phyloP scores from a whole-genome alignment of 1,139 yeast genomes.

The Trichomonascaceae sp. region DNA sequence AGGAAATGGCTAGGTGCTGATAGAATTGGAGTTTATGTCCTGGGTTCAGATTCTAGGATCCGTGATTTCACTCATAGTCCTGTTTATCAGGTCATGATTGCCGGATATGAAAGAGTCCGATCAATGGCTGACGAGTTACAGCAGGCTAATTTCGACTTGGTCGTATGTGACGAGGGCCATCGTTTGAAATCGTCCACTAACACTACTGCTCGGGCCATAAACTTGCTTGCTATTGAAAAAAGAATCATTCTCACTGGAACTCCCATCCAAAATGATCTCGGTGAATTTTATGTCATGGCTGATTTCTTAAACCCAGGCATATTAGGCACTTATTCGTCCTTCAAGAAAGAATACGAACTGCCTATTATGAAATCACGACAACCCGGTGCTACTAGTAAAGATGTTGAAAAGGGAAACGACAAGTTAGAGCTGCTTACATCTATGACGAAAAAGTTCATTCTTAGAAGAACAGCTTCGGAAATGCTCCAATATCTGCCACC shows the following conservation, averaged over 20 bases:
- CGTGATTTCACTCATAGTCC: slow-evolving; percentile 56
- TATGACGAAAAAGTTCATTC: slow-evolving; percentile 58
- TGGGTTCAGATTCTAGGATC: slow-evolving; percentile 35
- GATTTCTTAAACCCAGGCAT: slow-evolving; percentile 83
- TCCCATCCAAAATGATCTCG: slow-evolving; percentile 88
- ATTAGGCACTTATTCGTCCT: slow-evolving; percentile 56
- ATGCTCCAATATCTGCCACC: slow-evolving; percentile 65
- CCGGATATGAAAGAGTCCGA: slow-evolving; percentile 81
- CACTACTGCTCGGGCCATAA: slow-evolving; percentile 61
- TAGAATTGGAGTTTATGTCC: slow-evolving; percentile 40
- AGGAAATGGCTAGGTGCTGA: slow-evolving; percentile 79
- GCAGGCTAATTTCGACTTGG: slow-evolving; percentile 53
- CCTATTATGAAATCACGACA: slow-evolving; percentile 78
- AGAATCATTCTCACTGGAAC: slow-evolving; percentile 80
- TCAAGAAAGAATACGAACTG: slow-evolving; percentile 58
- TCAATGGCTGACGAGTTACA: slow-evolving; percentile 50
- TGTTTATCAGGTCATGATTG: slow-evolving; percentile 74
- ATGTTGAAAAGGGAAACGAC: slow-evolving; percentile 51
- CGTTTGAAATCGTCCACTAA: slow-evolving; percentile 59
- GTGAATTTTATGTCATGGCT: slow-evolving; percentile 73
- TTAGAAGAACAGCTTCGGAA: slow-evolving; percentile 69
- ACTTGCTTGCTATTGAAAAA: slow-evolving; percentile 47
- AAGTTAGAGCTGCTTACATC: slow-evolving; percentile 56
- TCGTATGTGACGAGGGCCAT: slow-evolving; percentile 96
- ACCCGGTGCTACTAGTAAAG: slow-evolving; percentile 51